These are phyloP conservation scores for Neobulgaria alba DNA, from an alignment of 2,329 filamentous ascomycete species.

Conservation along the genomic window DNA sequence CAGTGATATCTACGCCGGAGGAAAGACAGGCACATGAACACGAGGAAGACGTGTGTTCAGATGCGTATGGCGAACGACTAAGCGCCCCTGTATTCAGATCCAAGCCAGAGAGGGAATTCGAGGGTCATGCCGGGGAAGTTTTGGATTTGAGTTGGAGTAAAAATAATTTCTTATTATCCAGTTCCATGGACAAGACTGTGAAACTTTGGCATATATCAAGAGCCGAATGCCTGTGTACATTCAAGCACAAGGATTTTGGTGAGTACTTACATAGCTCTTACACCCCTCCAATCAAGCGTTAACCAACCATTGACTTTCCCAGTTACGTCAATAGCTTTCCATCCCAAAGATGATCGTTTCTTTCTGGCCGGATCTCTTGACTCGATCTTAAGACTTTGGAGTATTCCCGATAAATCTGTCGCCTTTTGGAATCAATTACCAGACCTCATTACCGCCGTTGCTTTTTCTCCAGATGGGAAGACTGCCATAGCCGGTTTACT, in stretches of 20 bases:
- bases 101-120: constrained; percentile 70
- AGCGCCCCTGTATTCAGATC: constrained; percentile 85
- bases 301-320: not conserved
- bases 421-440: constrained; percentile 69
- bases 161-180: constrained; percentile 93
- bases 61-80: constrained; percentile 50
- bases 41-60: constrained; percentile 47
- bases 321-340: constrained; percentile 89
- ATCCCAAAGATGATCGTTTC: constrained; percentile 90
- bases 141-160: constrained; percentile 97
- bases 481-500: constrained; percentile 82
- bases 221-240: constrained; percentile 80
- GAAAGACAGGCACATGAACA: constrained; percentile 68
- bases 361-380: constrained; percentile 92
- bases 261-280: too few relatives aligned
- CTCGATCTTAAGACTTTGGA: constrained; percentile 83
- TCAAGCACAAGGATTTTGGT: constrained; percentile 81
- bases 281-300: not conserved
- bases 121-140: constrained; percentile 76
- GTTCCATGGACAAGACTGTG: constrained; percentile 97
- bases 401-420: constrained; percentile 91
- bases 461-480: constrained; percentile 87
- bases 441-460: constrained; percentile 88
- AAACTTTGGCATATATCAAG: constrained; percentile 86
- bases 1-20: constrained; percentile 73